Base-by-base conservation (phyloP, 331 rosid genomes). In the Malus hybrid region DNA sequence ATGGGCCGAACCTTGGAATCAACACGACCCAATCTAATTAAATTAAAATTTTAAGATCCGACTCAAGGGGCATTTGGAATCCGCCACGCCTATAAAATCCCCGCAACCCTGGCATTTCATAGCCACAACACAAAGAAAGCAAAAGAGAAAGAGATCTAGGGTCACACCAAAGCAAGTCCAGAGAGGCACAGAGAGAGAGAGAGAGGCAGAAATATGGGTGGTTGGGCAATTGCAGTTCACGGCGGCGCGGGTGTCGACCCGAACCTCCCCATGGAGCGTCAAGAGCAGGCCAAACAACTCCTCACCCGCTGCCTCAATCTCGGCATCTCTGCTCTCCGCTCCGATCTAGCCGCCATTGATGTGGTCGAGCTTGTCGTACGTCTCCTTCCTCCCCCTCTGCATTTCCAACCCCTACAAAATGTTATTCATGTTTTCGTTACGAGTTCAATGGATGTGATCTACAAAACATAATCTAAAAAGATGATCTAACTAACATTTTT, bases 211-310 rank as follows among this genome's bases (percentile, higher is more conserved):
- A 59, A 8, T 59, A 91, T 86, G 96, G 96, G 78, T 0, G 83
- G 89, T 16, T 95, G 99, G 99, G 99, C 97, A 34, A 92, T 95
- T 1, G 96, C 97, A 1, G 93, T 95, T 76, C 99, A 95, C 74
- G 99, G 99, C 8, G 99, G 99, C 63, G 99, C 99, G 20, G 99
- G 99, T n/a, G 96, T 95, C 4, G 98, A 94, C 76, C 98, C 98
- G 0, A 88, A 88, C 66, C 97, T 94, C 73, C 98, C 98, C 6
- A 76, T 77, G 3, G 85, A 87, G 2, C 91, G 95, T 52, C 98
- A 94, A 55, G 89, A 91, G 59, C 78, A 88, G 65, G 98, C 98
- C 75, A 94, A 91, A 75, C 82, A 88, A 31, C 93, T 95, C 79
- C 97, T 95, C 20, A 81, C 88, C 19, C 92, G 85, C 72, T 90